phyloP scores from a whole-genome alignment of 2,329 filamentous ascomycete genomes.

The Catunica adiposa region DNA sequence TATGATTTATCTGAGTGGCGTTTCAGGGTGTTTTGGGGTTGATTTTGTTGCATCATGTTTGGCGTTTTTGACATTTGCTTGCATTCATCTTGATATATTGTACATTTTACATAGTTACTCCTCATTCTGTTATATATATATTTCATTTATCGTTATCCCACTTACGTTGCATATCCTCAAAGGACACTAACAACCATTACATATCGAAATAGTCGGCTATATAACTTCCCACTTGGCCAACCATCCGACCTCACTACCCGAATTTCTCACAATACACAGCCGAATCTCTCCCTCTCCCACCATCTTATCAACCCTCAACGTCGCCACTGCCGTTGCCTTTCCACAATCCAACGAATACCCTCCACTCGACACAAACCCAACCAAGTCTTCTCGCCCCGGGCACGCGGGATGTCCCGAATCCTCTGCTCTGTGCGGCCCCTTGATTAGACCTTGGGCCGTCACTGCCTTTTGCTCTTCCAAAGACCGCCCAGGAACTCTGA shows the following conservation, averaged over 20 bases:
- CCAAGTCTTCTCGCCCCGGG: conserved; percentile 56
- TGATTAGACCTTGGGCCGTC: conserved; percentile 32
- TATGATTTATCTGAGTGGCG: background rate
- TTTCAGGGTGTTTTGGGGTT: conserved; percentile 1
- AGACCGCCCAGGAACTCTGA: background rate
- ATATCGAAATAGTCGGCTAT: background rate
- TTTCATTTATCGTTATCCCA: background rate
- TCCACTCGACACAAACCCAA: conserved; percentile 83
- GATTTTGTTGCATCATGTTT: background rate
- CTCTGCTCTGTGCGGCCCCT: conserved; percentile 16
- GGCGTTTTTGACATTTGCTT: background rate
- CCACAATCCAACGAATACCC: conserved; percentile 68
- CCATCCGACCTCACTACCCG: conserved; percentile 63
- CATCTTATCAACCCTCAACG: conserved; percentile 26
- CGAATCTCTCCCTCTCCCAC: conserved; percentile 24
- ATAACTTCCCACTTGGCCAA: conserved; percentile 58
- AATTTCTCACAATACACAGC: conserved; percentile 67
- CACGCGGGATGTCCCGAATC: conserved; percentile 44
- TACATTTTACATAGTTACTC: background rate
- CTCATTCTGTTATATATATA: background rate
- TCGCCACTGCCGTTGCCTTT: conserved; percentile 58
- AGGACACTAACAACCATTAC: conserved; percentile 20
- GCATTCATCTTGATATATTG: background rate
- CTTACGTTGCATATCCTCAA: conserved; percentile 18
- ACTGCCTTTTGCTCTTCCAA: conserved; percentile 27